Evolutionary conservation across 1,284 basidiomycete genomes (phyloP).

Genomic region (Bjerkandera adusta): DNA sequence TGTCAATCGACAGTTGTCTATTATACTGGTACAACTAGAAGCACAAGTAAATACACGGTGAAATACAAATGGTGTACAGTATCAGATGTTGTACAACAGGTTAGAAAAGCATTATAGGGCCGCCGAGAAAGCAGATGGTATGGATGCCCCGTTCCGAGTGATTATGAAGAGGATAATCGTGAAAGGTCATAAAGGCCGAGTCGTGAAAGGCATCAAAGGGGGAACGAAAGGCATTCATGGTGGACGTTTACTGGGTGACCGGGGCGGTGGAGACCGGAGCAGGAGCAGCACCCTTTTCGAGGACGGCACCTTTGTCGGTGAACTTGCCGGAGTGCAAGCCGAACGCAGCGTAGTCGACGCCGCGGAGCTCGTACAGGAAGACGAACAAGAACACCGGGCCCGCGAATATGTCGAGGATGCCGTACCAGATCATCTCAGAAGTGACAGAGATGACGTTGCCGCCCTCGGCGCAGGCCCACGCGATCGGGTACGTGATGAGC

Average conservation of each 20-base stretch:
- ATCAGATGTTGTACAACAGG: too few relatives aligned
- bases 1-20: too few relatives aligned
- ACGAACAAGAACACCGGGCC: constrained; percentile 45
- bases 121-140: too few relatives aligned
- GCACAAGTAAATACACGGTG: not conserved
- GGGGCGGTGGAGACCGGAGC: not conserved
- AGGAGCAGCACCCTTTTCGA: constrained; percentile 1
- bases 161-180: too few relatives aligned
- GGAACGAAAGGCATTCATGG: too few relatives aligned
- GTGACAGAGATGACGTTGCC: constrained; percentile 43
- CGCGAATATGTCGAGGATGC: constrained; percentile 55
- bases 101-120: too few relatives aligned
- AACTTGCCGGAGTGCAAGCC: constrained; percentile 28
- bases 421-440: constrained; percentile 55
- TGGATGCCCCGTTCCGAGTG: too few relatives aligned
- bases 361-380: constrained; percentile 29
- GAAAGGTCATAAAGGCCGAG: not conserved
- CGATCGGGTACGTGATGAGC: constrained; percentile 49
- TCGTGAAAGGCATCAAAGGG: too few relatives aligned
- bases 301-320: constrained; percentile 19
- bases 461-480: constrained; percentile 48
- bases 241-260: constrained; percentile 9
- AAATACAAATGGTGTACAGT: too few relatives aligned
- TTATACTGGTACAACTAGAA: too few relatives aligned
- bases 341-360: constrained; percentile 25